Conservation (phyloP, 257 asterid species). For the Mitragyna speciosa region DNA sequence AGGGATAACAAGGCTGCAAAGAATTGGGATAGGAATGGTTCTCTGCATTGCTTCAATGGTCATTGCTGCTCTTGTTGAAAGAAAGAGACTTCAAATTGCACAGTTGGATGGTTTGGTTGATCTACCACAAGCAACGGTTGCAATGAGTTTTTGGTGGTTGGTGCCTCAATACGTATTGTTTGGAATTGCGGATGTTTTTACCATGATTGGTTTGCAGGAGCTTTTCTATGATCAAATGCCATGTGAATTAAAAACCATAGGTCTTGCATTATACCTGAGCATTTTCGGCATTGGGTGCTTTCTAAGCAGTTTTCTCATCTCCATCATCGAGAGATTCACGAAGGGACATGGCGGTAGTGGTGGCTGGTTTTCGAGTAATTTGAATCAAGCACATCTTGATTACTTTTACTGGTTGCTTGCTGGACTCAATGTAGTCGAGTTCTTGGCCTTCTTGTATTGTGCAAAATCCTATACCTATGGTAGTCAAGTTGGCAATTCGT, state of each 20-base stretch:
- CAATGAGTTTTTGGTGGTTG: slow-evolving; percentile 75
- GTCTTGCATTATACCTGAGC: slow-evolving; percentile 55
- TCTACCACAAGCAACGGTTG: slow-evolving; percentile 37
- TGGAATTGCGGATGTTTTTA: slow-evolving; percentile 54
- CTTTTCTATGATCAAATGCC: slow-evolving; percentile 75
- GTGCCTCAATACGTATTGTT: slow-evolving; percentile 52
- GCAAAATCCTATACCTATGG: slow-evolving; percentile 32
- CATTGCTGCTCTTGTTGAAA: slow-evolving; percentile 56
- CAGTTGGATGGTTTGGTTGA: slow-evolving; percentile 35
- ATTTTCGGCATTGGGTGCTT: slow-evolving; percentile 60
- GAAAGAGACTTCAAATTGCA: slow-evolving; percentile 44
- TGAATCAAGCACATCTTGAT: slow-evolving; percentile 68
- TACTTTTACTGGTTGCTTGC: slow-evolving; percentile 71
- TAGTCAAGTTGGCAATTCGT: neutral
- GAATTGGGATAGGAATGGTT: slow-evolving; percentile 54
- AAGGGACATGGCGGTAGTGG: slow-evolving; percentile 35
- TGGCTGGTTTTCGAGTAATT: slow-evolving; percentile 54
- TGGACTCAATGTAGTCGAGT: slow-evolving; percentile 36
- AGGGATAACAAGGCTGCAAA: slow-evolving; percentile 62
- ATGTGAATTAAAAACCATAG: slow-evolving; percentile 47
- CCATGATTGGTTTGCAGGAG: slow-evolving; percentile 65
- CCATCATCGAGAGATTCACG: slow-evolving; percentile 42
- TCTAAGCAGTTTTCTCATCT: slow-evolving; percentile 57
- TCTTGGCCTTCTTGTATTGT: slow-evolving; percentile 33
- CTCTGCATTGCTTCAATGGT: slow-evolving; percentile 43